These are phyloP conservation scores for Rhynchospora pubera DNA, from an alignment of 176 grass and related monocot genomes.

Conservation along the genomic window DNA sequence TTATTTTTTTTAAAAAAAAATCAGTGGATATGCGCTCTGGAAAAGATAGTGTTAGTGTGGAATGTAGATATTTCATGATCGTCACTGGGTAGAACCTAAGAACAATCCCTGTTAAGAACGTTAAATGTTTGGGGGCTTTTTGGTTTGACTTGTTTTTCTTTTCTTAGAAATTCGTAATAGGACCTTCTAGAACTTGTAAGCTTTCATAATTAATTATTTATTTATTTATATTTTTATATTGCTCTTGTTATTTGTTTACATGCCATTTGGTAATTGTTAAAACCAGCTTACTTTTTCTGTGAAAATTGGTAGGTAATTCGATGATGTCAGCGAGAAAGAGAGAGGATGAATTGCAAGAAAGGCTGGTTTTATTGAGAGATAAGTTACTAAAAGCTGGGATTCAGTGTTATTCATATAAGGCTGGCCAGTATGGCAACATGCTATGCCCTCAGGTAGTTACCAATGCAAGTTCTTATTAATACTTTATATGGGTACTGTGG, in stretches of 20 bases:
- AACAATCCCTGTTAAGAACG: background rate
- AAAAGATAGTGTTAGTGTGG: background rate
- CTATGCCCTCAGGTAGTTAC: slow-evolving; percentile 51
- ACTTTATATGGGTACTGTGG: background rate
- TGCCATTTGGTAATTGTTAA: background rate
- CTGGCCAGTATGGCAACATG: slow-evolving; percentile 22
- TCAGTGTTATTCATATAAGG: slow-evolving; percentile 18
- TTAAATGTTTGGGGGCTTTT: background rate
- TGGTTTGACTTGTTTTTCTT: background rate
- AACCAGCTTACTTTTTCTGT: background rate
- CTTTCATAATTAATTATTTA: background rate
- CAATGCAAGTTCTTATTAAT: background rate
- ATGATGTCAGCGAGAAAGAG: background rate
- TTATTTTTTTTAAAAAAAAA: background rate
- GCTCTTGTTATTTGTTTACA: background rate
- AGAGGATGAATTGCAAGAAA: slow-evolving; percentile 19
- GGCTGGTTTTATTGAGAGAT: slow-evolving; percentile 23
- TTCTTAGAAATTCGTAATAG: background rate
- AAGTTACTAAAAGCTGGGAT: slow-evolving; percentile 52
- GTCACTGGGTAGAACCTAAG: background rate
- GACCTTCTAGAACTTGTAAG: background rate
- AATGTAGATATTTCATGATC: background rate
- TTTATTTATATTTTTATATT: background rate
- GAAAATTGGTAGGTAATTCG: slow-evolving; percentile 3
- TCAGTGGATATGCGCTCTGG: background rate